These are phyloP conservation scores for Amoebophrya sp. DNA, from an alignment of 169 alveolate genomes.

Conservation along the genomic window DNA sequence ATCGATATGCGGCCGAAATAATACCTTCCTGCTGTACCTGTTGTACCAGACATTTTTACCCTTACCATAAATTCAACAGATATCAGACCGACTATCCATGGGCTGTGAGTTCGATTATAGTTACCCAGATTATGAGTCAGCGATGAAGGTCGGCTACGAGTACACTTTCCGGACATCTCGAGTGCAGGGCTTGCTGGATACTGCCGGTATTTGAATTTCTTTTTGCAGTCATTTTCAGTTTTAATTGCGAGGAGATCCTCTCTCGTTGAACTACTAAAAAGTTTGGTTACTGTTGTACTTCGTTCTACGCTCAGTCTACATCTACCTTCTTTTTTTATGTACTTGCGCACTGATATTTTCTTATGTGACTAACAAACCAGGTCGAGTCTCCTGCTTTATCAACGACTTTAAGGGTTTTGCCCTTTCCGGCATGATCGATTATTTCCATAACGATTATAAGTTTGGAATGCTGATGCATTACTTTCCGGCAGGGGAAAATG, in stretches of 20 bases:
- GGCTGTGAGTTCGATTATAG: slow-evolving; percentile 69
- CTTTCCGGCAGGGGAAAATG: neutral
- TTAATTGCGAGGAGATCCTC: no score
- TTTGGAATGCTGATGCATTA: neutral
- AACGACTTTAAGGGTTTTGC: neutral
- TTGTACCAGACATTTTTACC: no score
- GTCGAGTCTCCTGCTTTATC: neutral
- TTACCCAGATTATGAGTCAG: slow-evolving; percentile 51
- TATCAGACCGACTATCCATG: slow-evolving; percentile 63
- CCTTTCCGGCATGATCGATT: neutral
- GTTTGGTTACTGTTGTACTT: no score
- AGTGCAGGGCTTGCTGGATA: slow-evolving; percentile 63
- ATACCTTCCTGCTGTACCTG: no score
- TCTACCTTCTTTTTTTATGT: no score
- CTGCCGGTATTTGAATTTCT: neutral
- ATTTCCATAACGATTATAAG: neutral
- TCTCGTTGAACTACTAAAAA: no score
- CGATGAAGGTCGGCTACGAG: slow-evolving; percentile 67
- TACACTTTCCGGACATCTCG: slow-evolving; percentile 73
- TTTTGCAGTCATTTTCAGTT: no score
- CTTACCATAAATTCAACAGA: no score
- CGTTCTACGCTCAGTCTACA: no score
- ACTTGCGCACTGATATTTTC: no score
- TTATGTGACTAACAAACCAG: neutral
- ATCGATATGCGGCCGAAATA: no score